Evolutionary conservation across 1,284 basidiomycete species (phyloP), one percentile per base, ranked within the genome.

Genomic region (Entoloma clypeatum): DNA sequence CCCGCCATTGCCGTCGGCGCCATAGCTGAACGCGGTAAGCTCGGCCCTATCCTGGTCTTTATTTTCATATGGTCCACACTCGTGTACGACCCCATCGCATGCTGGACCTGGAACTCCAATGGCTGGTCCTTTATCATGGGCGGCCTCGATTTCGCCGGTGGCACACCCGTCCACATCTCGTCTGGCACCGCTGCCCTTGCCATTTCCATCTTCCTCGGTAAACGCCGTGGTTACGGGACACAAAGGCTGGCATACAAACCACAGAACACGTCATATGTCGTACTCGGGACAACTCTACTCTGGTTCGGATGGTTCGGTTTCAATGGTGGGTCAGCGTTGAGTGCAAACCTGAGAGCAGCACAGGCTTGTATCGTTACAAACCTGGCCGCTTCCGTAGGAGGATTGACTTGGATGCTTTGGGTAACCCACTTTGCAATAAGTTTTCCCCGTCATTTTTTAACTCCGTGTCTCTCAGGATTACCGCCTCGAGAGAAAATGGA

Each of bases 231-330:
- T 3, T 98, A 94, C 60, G 94, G 94, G 19, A 95, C 93, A 2
- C 87, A 92, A 57, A 79, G 87, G 23, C 78, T 93, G 25, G 88
- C 90, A 2, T 88, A 92, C 79, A 90, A 93, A 70, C 83, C 89
- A 5, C 79, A 91, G 63, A 90, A 89, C 62, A 87, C 85, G 2
- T 81, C 83, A 30, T 92, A 94, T 62, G 89, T 98, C 52, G 74
- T 97, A 39, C 72, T 99, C 41, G 94, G 94, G 38, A 98, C 95
- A 0, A 79, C 84, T 9, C 81, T 98, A 66, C 87, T 98, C 44
- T 98, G 93, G 94, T 93, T 96, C 57, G 94, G 93, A n/a, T 97
- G 94, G 94, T 92, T 94, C 58, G 93, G 70, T 1, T 90, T 88
- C 72, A 94, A 94, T 67, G 92, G 92, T 29, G 89, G 89, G 26